These are phyloP conservation scores for Abrus precatorius DNA, from an alignment of 306 rosid species.

Conservation along the genomic window DNA sequence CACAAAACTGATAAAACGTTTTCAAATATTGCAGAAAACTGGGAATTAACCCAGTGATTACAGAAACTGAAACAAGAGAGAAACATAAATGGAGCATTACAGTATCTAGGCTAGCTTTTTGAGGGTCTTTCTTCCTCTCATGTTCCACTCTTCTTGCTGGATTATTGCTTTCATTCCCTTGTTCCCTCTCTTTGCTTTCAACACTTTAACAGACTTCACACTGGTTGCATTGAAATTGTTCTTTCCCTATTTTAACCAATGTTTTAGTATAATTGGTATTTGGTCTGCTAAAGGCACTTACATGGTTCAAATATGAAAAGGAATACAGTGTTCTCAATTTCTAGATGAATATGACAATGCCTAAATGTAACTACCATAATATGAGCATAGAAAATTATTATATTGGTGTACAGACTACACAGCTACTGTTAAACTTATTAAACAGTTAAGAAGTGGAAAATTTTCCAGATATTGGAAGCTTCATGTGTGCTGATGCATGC, in stretches of 20 bases:
- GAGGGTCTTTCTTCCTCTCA: background rate
- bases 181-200: background rate
- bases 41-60: background rate
- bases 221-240: conserved; percentile 12
- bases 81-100: background rate
- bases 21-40: background rate
- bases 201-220: background rate
- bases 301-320: conserved; percentile 14
- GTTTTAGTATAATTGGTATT: background rate
- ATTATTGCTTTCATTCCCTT: background rate
- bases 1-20: background rate
- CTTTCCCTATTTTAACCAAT: conserved; percentile 12
- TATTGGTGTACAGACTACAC: background rate
- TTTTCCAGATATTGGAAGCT: conserved; percentile 17
- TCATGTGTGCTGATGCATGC: background rate
- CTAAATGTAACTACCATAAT: background rate
- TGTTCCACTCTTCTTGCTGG: background rate
- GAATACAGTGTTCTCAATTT: background rate
- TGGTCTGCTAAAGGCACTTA: background rate
- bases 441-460: background rate
- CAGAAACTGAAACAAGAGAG: conserved; percentile 1
- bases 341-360: conserved; percentile 15
- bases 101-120: background rate
- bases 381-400: conserved; percentile 9
- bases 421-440: conserved; percentile 4